Base-by-base conservation (phyloP, 208 protist species). In the Acanthamoeba triangularis region DNA sequence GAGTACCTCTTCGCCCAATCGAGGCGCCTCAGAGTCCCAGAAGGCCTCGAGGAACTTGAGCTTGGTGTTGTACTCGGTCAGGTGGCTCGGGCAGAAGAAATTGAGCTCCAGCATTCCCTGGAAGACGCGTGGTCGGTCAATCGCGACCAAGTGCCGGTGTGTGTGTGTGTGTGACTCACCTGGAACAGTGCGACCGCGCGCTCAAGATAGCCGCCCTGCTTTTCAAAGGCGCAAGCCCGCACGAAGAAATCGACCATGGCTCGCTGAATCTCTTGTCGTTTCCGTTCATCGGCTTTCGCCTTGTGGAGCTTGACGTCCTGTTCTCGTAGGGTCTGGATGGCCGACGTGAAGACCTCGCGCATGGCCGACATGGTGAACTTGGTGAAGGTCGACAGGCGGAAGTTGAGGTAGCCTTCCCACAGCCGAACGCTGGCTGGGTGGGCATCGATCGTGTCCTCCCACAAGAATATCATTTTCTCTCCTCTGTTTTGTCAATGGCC, bases 11-110 rank as follows among this genome's bases (percentile, higher is more conserved):
- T 91, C 84, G 49, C 84, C 84, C 18, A 91, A 44, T 1, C 84
- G 84, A 13, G 84, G 59, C 28, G 84, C 25, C 25, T 91, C 84
- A 5, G 84, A 61, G 35, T 91, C 84, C 84, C 84, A 91, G 33
- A 91, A 91, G 56, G 84, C 84, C 30, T 91, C 52, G 11, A 91
- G 59, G 30, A 91, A 91, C 56, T 91, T 91, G 41, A 91, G 47
- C 35, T 91, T 91, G 33, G 84, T 69, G 49, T 61, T 14, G 84
- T 91, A 35, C 14, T 72, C 76, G 76, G 76, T 30, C 4, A 85
- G n/a, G 44, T 85, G 76, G 23, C 7, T 33, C 41, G 84, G 84
- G 30, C 56, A 63, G 35, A 91, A 91, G 59, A 63, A 91, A 28
- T 91, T 91, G 84, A 49, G 61, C 56, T 91, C 84, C 52, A 91